A percentile compares a stretch with the other conserved stretches of the same genome.
Evolutionary conservation across 2,329 filamentous ascomycete species (phyloP).

Genomic region (Niveomyces coronatus): DNA sequence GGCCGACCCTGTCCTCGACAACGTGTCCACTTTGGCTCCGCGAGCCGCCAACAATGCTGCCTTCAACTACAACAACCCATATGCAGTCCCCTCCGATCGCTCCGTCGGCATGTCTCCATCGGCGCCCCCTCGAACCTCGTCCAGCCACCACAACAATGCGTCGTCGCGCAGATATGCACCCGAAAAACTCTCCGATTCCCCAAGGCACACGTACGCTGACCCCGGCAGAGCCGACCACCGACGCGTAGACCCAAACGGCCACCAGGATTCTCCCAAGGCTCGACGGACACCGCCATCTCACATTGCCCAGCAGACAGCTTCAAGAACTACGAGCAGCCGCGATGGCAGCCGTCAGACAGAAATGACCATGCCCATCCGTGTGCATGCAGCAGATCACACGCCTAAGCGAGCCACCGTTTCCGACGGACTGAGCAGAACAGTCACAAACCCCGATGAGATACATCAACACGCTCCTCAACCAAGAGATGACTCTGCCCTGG

Average conservation of each 20-base stretch:
- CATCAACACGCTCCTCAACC: slow-evolving; percentile 20
- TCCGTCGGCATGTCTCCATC: slow-evolving; percentile 57
- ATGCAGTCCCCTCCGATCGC: slow-evolving; percentile 29
- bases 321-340: slow-evolving; percentile 28
- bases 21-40: slow-evolving; percentile 36
- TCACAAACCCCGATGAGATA: slow-evolving; percentile 30
- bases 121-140: slow-evolving; percentile 74
- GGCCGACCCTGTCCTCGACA: slow-evolving; percentile 20
- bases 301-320: slow-evolving; percentile 26
- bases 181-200: slow-evolving; percentile 34
- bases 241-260: slow-evolving; percentile 21
- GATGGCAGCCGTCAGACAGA: slow-evolving; percentile 28
- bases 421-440: slow-evolving; percentile 65
- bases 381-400: slow-evolving; percentile 27
- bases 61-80: slow-evolving; percentile 31
- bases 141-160: slow-evolving; percentile 42
- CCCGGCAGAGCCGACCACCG: slow-evolving; percentile 23
- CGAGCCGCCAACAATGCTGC: slow-evolving; percentile 35
- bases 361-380: slow-evolving; percentile 35
- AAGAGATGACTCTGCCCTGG: slow-evolving; percentile 33
- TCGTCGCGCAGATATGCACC: slow-evolving; percentile 36
- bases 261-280: slow-evolving; percentile 19
- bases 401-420: slow-evolving; percentile 60
- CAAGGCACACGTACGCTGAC: slow-evolving; percentile 29
- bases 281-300: slow-evolving; percentile 19